Percentiles rank a stretch among this genome's conserved stretches.
phyloP scores from a whole-genome alignment of 345 rosid genomes.

The Populus davidiana region DNA sequence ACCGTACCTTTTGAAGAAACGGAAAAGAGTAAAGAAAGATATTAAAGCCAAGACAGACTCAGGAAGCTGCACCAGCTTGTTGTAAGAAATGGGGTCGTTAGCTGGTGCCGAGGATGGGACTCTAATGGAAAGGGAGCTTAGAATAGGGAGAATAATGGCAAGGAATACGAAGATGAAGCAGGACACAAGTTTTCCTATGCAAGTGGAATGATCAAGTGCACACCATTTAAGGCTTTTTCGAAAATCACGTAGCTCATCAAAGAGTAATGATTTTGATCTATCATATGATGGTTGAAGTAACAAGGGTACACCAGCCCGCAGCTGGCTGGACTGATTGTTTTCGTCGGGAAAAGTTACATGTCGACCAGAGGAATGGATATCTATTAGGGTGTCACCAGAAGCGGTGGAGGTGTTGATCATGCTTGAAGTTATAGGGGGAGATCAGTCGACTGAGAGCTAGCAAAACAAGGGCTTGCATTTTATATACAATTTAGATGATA shows the following conservation, averaged over 20 bases:
- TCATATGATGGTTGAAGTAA: slow-evolving; percentile 25
- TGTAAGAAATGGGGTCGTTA: slow-evolving; percentile 41
- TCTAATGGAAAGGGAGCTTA: slow-evolving; percentile 32
- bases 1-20: slow-evolving; percentile 51
- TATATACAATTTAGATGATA: background rate
- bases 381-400: background rate
- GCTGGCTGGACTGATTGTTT: background rate
- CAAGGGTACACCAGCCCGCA: background rate
- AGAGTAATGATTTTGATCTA: slow-evolving; percentile 35
- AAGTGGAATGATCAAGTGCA: slow-evolving; percentile 65
- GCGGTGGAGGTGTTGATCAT: slow-evolving; percentile 15
- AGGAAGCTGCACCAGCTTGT: slow-evolving; percentile 61
- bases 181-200: slow-evolving; percentile 46
- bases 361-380: background rate
- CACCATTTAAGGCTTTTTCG: slow-evolving; percentile 61
- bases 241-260: slow-evolving; percentile 49
- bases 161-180: slow-evolving; percentile 42
- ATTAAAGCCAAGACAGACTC: slow-evolving; percentile 56
- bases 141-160: slow-evolving; percentile 45
- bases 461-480: background rate
- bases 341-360: background rate
- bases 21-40: slow-evolving; percentile 50
- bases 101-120: slow-evolving; percentile 28
- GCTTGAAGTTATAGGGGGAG: background rate
- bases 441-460: background rate